phyloP scores from a whole-genome alignment of 73 alveolate genomes.

The Effrenium voratum region DNA sequence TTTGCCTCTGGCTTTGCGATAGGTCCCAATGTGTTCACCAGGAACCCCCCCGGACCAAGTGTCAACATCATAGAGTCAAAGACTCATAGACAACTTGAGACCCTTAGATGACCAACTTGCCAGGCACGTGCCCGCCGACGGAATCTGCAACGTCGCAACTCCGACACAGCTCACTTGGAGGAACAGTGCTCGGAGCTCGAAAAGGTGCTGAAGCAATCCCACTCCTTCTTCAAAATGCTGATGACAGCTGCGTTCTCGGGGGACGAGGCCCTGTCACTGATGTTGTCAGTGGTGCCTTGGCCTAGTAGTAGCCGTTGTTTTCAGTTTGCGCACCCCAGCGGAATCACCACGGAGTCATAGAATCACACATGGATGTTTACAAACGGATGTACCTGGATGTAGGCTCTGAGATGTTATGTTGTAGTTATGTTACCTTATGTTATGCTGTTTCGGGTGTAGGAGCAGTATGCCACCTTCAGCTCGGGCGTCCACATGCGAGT shows the following conservation, averaged over 20 bases:
- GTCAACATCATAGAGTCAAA: not conserved
- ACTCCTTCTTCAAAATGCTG: not conserved
- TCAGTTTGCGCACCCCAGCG: not conserved
- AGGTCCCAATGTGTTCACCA: not conserved
- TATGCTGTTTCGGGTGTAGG: too few relatives aligned
- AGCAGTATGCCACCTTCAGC: too few relatives aligned
- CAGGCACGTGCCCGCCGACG: not conserved
- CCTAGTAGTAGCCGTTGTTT: not conserved
- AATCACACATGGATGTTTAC: not conserved
- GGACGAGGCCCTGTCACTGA: not conserved
- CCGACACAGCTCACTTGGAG: not conserved
- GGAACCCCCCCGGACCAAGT: not conserved
- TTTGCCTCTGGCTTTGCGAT: not conserved
- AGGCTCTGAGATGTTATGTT: not conserved
- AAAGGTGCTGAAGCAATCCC: not conserved
- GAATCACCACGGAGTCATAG: not conserved
- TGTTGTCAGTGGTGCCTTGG: not conserved
- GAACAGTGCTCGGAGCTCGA: not conserved
- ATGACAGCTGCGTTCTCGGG: not conserved
- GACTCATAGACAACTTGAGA: not conserved
- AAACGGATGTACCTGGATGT: not conserved
- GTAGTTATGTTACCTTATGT: too few relatives aligned
- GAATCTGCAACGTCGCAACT: not conserved
- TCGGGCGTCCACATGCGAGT: not conserved
- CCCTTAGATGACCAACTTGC: not conserved